Conservation (phyloP, 306 rosid genomes). For the Vigna angularis region DNA sequence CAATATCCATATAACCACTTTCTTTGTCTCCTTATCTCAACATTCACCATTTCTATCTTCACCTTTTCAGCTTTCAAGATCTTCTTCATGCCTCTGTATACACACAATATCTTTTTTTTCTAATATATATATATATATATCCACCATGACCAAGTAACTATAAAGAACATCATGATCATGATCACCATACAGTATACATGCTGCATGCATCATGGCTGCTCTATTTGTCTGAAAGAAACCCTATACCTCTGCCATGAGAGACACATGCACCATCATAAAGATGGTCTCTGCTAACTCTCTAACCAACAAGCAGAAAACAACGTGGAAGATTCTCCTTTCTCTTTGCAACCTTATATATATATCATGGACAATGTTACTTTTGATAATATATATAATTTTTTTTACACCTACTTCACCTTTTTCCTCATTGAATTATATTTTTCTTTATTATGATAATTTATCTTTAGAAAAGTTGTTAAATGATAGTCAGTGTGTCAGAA, state of each 20-base stretch:
- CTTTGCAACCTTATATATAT: too few relatives aligned
- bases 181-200: constrained; percentile 37
- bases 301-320: constrained; percentile 50
- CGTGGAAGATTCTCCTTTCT: background rate
- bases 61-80: background rate
- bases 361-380: too few relatives aligned
- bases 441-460: too few relatives aligned
- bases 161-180: constrained; percentile 33
- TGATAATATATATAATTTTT: too few relatives aligned
- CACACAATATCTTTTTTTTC: background rate
- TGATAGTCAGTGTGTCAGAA: too few relatives aligned
- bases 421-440: too few relatives aligned
- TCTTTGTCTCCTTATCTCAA: constrained; percentile 54
- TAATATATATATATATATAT: background rate
- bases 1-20: constrained; percentile 41
- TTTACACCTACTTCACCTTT: too few relatives aligned
- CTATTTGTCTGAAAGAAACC: constrained; percentile 45
- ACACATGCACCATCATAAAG: background rate
- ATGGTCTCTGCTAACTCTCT: constrained; percentile 57
- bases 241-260: constrained; percentile 40
- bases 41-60: constrained; percentile 9
- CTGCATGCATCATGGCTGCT: constrained; percentile 52
- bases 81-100: background rate
- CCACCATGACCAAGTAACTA: constrained; percentile 24
- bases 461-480: too few relatives aligned